Evolutionary conservation across 768 basidiomycete species (phyloP), one percentile per base, ranked within the genome.

Genomic region (Leccinum obscurum): DNA sequence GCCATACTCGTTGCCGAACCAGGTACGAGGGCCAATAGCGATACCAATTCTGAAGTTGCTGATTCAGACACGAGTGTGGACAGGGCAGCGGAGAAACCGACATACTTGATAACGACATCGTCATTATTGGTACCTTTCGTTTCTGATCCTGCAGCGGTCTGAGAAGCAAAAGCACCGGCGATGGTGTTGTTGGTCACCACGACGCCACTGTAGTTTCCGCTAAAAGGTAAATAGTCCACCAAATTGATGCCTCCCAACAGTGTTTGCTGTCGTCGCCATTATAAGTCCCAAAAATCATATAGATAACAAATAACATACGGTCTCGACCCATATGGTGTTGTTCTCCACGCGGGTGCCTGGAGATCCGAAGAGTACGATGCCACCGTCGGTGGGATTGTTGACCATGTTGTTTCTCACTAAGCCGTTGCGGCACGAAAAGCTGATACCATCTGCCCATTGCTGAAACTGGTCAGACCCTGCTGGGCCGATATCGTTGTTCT

Each of bases 391-490:
- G 9, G 91, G 81, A 57, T 84, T 85, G 63, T 84, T 79, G 51
- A 93, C 75, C 77, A 85, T 79, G 72, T 92, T 93, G 62, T 88
- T 85, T 62, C 80, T 81, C 34, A 92, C 77, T 39, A 83, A 61
- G 61, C 82, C 79, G 69, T 86, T 84, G 62, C 72, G 75, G 69
- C 90, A 93, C 62, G 84, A 84, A 55, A 92, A 71, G 64, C 88
- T 90, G 66, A 93, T 87, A 6, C 91, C 91, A 68, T 92, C 91
- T 1, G 91, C 89, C 91, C 91, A 93, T 70, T 90, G 75, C 62
- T 85, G 83, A 66, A 82, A 89, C 4, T 65, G 61, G 59, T 88
- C 85, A 4, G 78, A 77, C 9, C 91, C 90, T 61, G 88, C 87
- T 3, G 91, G 90, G 4, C 89, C 93, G 48, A 94, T 86, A 63